These are phyloP conservation scores for Inonotus hispidus DNA, from an alignment of 1,284 basidiomycete species.

Conservation along the genomic window DNA sequence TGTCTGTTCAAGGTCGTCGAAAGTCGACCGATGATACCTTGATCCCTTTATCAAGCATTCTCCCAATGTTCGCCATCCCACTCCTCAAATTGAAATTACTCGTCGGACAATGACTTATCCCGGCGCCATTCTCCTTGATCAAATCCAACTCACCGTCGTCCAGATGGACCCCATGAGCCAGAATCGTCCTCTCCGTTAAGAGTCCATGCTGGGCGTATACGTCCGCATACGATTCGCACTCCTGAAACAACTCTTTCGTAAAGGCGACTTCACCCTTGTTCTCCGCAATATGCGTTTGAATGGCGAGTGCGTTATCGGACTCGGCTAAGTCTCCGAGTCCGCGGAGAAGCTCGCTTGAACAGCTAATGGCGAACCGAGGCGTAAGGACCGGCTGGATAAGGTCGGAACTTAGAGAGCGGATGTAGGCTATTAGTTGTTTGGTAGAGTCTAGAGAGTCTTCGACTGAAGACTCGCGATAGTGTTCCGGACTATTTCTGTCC, in stretches of 20 bases:
- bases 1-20: neutral
- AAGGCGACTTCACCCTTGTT: conserved; percentile 72
- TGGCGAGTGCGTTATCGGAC: conserved; percentile 54
- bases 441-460: conserved; percentile 58
- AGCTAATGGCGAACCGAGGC: conserved; percentile 94
- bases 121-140: conserved; percentile 62
- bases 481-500: conserved; percentile 69
- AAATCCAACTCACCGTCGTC: conserved; percentile 68
- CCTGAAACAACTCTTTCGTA: conserved; percentile 63
- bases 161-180: conserved; percentile 89
- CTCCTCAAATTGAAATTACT: conserved; percentile 90
- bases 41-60: conserved; percentile 77
- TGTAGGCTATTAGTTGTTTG: conserved; percentile 60
- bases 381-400: conserved; percentile 90
- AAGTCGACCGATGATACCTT: conserved; percentile 52
- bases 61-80: conserved; percentile 76
- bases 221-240: conserved; percentile 55
- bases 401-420: conserved; percentile 45
- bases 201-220: conserved; percentile 84
- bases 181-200: conserved; percentile 74
- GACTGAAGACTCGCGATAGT: conserved; percentile 69
- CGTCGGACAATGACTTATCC: conserved; percentile 90
- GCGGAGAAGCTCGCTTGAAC: conserved; percentile 67
- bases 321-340: conserved; percentile 58
- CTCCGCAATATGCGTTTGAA: conserved; percentile 95